Evolutionary conservation across 106 monocot species (phyloP).

Genomic region (Posidonia australis): DNA sequence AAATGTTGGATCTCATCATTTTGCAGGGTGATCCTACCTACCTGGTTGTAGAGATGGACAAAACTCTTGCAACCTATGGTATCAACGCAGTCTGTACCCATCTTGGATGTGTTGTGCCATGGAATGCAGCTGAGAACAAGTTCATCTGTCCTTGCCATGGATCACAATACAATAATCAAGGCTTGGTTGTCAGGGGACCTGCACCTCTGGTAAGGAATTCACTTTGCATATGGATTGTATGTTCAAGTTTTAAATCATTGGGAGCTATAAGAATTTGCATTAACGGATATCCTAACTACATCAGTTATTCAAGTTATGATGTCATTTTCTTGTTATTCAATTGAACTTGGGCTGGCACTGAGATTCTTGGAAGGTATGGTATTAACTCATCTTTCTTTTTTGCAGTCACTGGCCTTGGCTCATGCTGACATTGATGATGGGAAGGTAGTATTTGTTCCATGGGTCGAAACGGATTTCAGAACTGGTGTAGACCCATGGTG

Average conservation of each 20-base stretch:
- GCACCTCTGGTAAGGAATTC: conserved; percentile 66
- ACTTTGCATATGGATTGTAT: neutral
- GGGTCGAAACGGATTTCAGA: conserved; percentile 95
- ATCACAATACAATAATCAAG: conserved; percentile 92
- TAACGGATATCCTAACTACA: neutral
- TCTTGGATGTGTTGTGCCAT: conserved; percentile 93
- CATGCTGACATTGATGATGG: conserved; percentile 83
- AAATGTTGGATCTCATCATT: neutral
- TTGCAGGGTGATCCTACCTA: conserved; percentile 95
- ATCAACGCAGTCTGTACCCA: conserved; percentile 97
- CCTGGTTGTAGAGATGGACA: conserved; percentile 81
- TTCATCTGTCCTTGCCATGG: conserved; percentile 99
- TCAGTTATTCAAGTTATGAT: neutral
- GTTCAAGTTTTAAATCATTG: neutral
- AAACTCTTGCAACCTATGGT: conserved; percentile 77
- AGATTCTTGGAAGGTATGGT: no score
- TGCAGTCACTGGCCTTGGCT: conserved; percentile 86
- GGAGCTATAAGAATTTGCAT: neutral
- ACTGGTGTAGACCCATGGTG: conserved; percentile 89
- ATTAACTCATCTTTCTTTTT: no score
- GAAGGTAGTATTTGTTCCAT: conserved; percentile 88
- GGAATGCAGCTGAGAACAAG: conserved; percentile 86
- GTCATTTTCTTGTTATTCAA: no score
- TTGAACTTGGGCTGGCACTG: no score
- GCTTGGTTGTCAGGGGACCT: conserved; percentile 87